Percentiles rank a stretch among this genome's conserved stretches.
Evolutionary conservation across 2,329 filamentous ascomycete species (phyloP).

Genomic region (Fusarium sterilihyphosum): DNA sequence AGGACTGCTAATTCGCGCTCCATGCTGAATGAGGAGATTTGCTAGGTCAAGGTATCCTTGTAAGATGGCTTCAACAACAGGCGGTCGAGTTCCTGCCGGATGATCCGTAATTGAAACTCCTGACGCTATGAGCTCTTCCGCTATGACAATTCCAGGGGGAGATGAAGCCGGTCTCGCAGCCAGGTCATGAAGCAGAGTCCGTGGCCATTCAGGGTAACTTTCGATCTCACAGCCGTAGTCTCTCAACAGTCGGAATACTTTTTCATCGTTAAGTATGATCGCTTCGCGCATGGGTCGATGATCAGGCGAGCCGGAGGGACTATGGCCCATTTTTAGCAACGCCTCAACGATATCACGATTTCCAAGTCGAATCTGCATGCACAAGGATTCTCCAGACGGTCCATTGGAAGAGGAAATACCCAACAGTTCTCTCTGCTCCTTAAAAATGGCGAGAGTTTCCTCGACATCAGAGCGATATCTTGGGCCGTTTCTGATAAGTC

Average conservation of each 20-base stretch:
- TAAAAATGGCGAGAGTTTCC: neutral
- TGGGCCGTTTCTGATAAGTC: neutral
- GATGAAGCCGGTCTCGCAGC: neutral
- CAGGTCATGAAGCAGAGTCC: neutral
- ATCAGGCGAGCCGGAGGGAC: neutral
- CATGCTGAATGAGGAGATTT: neutral
- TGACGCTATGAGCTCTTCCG: neutral
- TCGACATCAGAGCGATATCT: neutral
- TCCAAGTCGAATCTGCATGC: neutral
- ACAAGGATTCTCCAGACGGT: neutral
- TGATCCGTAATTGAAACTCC: neutral
- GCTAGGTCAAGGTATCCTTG: neutral
- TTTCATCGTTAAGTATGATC: neutral
- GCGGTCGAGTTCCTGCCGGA: neutral
- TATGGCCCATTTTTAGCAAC: neutral
- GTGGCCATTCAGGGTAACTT: neutral
- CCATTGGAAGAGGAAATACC: fast-evolving
- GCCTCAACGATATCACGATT: neutral
- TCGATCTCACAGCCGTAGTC: neutral
- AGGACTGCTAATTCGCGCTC: neutral
- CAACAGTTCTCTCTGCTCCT: neutral
- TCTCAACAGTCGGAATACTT: neutral
- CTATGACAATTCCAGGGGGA: neutral
- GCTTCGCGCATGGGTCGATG: neutral
- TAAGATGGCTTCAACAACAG: neutral